Evolutionary conservation across 1,284 basidiomycete genomes (phyloP).

Genomic region (Hymenochaete sp.): DNA sequence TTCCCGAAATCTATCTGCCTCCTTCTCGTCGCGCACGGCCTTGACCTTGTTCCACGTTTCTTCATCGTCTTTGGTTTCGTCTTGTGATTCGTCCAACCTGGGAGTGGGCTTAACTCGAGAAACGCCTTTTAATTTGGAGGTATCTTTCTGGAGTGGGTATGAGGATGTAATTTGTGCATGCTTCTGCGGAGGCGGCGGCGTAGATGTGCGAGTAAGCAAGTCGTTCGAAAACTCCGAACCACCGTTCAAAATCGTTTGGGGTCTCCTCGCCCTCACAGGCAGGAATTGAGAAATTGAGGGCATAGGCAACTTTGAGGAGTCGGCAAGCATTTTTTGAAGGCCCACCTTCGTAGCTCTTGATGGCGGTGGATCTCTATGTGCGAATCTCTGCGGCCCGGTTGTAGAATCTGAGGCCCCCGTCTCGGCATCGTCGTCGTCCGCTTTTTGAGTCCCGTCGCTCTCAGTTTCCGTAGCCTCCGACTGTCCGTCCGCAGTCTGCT

Average conservation of each 20-base stretch:
- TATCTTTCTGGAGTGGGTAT: not conserved
- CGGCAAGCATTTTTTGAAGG: not conserved
- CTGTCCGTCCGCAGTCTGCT: no score
- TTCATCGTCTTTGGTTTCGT: slow-evolving; percentile 36
- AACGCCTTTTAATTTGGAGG: no score
- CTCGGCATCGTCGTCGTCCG: slow-evolving; percentile 19
- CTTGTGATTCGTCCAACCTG: not conserved
- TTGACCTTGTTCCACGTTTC: slow-evolving; percentile 70
- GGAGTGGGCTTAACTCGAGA: no score
- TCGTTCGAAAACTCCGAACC: slow-evolving; percentile 7
- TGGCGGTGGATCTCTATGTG: slow-evolving; percentile 5
- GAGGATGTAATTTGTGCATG: slow-evolving; percentile 1
- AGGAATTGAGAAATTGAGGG: slow-evolving; percentile 15
- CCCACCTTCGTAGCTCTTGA: not conserved
- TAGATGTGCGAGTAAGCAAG: not conserved
- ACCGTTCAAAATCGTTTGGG: not conserved
- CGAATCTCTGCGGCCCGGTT: slow-evolving; percentile 14
- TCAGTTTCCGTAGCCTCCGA: slow-evolving; percentile 20
- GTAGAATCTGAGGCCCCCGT: slow-evolving; percentile 5
- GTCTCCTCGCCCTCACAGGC: slow-evolving; percentile 12
- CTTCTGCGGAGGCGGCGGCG: slow-evolving; percentile 6
- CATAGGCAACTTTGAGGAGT: slow-evolving; percentile 8
- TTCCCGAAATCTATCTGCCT: slow-evolving; percentile 59
- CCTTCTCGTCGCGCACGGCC: slow-evolving; percentile 57
- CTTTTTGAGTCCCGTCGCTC: slow-evolving; percentile 18